Evolutionary conservation across 352 stramenopile species (phyloP), one percentile per base, ranked within the genome.

Genomic region (Blastocystis sp.): DNA sequence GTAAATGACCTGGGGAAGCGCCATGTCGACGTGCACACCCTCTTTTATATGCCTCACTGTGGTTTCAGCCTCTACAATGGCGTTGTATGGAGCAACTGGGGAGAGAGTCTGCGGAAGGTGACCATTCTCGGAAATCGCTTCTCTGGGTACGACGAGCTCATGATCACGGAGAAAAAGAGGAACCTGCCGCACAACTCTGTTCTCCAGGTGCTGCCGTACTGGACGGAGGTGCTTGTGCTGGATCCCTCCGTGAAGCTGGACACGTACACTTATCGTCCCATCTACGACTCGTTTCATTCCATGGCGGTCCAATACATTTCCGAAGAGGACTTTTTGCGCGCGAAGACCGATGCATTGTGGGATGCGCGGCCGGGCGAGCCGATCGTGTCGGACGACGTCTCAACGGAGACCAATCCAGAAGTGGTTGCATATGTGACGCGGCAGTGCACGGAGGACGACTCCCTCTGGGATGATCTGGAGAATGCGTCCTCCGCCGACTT

Each of bases 21-120:
- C 28, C 7, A 9, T 9, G 64, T 74, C 7, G 17, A 43, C 6
- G 10, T 19, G 34, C 34, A 34, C 17, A 74, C 64, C 21, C 34
- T 74, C 0, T 74, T 74, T 52, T 74, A 52, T 28, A 74, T 74
- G 64, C 64, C 64, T 74, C 64, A 74, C 34, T 74, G 64, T 21
- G 64, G 64, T 19, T 74, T 74, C 64, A 74, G 64, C 21, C 21
- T 74, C 21, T 74, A 74, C 34, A 74, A 74, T 45, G 34, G 64
- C 21, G 24, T 74, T 14, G 34, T 74, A n/a, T 74, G 64, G 64
- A 74, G 42, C 24, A 74, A 74, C 34, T 74, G 64, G 64, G 64
- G 64, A 24, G 64, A 43, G 24, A 52, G 10, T 24, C 34, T 74
- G 17, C 28, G 17, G 6, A 24, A 54, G 3, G 17, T 74, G 7